A percentile compares a stretch with the other conserved stretches of the same genome.
Conservation (phyloP, 768 basidiomycete genomes). For the Leucogyrophana mollusca region DNA sequence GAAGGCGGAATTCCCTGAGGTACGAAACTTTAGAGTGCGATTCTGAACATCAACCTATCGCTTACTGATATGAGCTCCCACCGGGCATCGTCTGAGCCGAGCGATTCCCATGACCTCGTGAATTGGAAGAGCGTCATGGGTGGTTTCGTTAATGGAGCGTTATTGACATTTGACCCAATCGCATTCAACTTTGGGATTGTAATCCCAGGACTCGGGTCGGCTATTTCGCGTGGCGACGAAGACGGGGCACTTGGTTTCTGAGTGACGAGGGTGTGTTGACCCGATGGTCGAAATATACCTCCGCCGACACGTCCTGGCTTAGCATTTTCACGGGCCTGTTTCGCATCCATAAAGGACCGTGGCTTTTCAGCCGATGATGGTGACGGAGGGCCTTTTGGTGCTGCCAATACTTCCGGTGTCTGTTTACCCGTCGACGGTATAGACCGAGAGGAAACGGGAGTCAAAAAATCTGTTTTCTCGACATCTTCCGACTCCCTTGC, state of each 20-base stretch:
- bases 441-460: conserved; percentile 39
- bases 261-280: conserved; percentile 57
- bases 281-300: conserved; percentile 69
- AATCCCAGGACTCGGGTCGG: too few species aligned
- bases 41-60: conserved; percentile 9
- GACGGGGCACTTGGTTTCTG: conserved; percentile 19
- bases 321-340: conserved; percentile 48
- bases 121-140: conserved; percentile 61
- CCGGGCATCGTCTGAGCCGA: conserved; percentile 38
- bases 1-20: conserved; percentile 53
- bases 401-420: conserved; percentile 16
- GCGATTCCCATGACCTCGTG: conserved; percentile 53
- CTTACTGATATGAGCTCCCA: conserved; percentile 63
- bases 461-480: conserved; percentile 28
- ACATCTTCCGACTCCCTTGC: conserved; percentile 1
- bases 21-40: neutral
- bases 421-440: neutral
- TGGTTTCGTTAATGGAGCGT: conserved; percentile 19
- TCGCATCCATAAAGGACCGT: conserved; percentile 58
- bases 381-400: conserved; percentile 2
- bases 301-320: conserved; percentile 55
- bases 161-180: neutral
- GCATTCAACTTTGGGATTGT: too few species aligned
- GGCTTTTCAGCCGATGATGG: conserved; percentile 7
- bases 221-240: neutral